Evolutionary conservation across 441 rosid species (phyloP), one percentile per base, ranked within the genome.

Genomic region (Lepidium campestre): DNA sequence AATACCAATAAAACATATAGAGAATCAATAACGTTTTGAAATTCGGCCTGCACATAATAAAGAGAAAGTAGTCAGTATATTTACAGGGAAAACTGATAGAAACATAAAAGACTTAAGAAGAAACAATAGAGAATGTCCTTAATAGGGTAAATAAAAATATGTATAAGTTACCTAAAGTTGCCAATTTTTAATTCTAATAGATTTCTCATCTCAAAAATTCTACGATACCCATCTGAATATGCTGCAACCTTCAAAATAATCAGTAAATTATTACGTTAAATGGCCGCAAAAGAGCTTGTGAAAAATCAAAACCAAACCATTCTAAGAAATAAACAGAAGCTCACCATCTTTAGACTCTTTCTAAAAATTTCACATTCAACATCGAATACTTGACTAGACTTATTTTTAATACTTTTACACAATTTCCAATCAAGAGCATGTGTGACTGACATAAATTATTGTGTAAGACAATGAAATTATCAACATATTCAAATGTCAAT

Each of bases 11-110:
- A n/a, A n/a, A n/a, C n/a, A n/a, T n/a, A 79, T 39, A 88, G 75
- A 5, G 91, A 88, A 78, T 87, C 93, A 6, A 85, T 85, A 22
- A 80, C 88, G 83, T 89, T 92, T 74, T 86, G 96, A 79, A 87
- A 86, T 71, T 92, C 96, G 7, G 98, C 97, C 98, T 92, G 79
- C 52, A 8, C 19, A 22, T 2, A 74, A 32, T 11, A 46, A 12
- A 9, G 6, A 72, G 57, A 42, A 59, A 27, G 31, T 42, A 52
- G 67, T 50, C 18, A 31, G 32, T 36, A 25, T 4, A 34, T 10
- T 50, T 27, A 29, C 57, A 53, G 23, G 35, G n/a, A n/a, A 63
- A 41, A 62, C 23, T 35, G 10, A 74, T 18, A 62, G 22, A 70
- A 8, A 60, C 37, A 37, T 2, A n/a, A 9, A 19, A 8, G 23